These are phyloP conservation scores for Akanthomyces muscarius DNA, from an alignment of 2,329 filamentous ascomycete genomes.

Conservation along the genomic window DNA sequence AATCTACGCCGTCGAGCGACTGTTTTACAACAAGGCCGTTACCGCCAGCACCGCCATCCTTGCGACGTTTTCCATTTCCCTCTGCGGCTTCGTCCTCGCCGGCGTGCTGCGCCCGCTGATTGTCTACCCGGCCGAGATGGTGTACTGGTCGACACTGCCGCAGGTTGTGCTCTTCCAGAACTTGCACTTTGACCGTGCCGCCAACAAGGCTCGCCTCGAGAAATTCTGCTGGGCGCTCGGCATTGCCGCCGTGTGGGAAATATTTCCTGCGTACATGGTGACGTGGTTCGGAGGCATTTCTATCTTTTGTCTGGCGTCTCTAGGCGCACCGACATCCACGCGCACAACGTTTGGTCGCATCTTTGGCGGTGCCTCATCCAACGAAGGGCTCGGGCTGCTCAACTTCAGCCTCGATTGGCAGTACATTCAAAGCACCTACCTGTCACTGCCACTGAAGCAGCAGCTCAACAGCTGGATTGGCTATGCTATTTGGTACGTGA, in stretches of 20 bases:
- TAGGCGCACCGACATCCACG: conserved; percentile 29
- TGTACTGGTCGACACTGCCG: conserved; percentile 31
- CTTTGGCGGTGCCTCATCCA: conserved; percentile 39
- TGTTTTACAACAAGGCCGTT: conserved; percentile 22
- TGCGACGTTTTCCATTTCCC: conserved; percentile 27
- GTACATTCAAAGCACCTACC: conserved; percentile 34
- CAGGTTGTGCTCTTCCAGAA: conserved; percentile 32
- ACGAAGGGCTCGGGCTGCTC: conserved; percentile 38
- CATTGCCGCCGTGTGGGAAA: conserved; percentile 41
- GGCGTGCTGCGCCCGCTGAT: conserved; percentile 28
- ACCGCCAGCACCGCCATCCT: conserved; percentile 26
- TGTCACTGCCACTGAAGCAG: conserved; percentile 36
- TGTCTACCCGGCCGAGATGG: conserved; percentile 32
- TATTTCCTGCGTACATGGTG: conserved; percentile 44
- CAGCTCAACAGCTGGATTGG: conserved; percentile 36
- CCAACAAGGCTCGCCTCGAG: conserved; percentile 26
- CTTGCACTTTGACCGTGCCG: conserved; percentile 28
- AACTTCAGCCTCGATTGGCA: conserved; percentile 42
- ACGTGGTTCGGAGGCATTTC: conserved; percentile 37
- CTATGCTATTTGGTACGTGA: conserved; percentile 32
- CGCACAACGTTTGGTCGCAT: conserved; percentile 26
- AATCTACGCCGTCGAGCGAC: conserved; percentile 22
- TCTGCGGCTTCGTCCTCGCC: conserved; percentile 29
- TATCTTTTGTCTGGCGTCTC: conserved; percentile 45
- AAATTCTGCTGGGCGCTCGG: conserved; percentile 29